These are phyloP conservation scores for Debaryomyces subglobosus DNA, from an alignment of 1,139 yeast genomes.

Conservation along the genomic window DNA sequence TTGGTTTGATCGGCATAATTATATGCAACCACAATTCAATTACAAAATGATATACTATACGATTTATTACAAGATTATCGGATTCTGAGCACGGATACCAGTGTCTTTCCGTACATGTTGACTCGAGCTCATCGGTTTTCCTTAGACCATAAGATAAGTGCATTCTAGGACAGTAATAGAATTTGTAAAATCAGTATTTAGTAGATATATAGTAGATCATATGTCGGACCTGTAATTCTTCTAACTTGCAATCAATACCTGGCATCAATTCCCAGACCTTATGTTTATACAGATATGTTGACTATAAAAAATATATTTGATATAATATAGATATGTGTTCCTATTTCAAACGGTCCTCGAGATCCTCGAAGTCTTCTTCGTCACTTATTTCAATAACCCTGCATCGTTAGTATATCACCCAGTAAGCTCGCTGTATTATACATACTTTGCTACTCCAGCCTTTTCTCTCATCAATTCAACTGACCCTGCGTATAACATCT, in stretches of 20 bases:
- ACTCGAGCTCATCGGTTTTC: background rate
- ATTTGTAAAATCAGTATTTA: background rate
- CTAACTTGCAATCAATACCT: no score
- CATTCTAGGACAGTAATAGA: background rate
- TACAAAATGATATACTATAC: background rate
- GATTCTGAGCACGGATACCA: background rate
- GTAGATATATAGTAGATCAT: background rate
- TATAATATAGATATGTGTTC: background rate
- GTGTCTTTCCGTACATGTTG: background rate
- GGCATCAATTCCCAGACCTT: background rate
- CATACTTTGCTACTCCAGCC: slow-evolving; percentile 72
- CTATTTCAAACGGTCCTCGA: slow-evolving; percentile 30
- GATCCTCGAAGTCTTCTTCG: slow-evolving; percentile 62
- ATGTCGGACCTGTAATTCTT: no score
- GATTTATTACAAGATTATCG: background rate
- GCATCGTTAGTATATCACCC: slow-evolving; percentile 27
- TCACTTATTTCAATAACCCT: slow-evolving; percentile 58
- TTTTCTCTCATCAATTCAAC: slow-evolving; percentile 75
- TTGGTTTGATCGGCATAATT: background rate
- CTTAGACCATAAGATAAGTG: no score
- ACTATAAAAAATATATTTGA: background rate
- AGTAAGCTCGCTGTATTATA: slow-evolving; percentile 17
- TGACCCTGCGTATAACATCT: slow-evolving; percentile 91
- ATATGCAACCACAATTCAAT: background rate
- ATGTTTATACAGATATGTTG: background rate